These are phyloP conservation scores for Linnemannia zychae DNA, from an alignment of 192 early-diverging fungal genomes.

Conservation along the genomic window DNA sequence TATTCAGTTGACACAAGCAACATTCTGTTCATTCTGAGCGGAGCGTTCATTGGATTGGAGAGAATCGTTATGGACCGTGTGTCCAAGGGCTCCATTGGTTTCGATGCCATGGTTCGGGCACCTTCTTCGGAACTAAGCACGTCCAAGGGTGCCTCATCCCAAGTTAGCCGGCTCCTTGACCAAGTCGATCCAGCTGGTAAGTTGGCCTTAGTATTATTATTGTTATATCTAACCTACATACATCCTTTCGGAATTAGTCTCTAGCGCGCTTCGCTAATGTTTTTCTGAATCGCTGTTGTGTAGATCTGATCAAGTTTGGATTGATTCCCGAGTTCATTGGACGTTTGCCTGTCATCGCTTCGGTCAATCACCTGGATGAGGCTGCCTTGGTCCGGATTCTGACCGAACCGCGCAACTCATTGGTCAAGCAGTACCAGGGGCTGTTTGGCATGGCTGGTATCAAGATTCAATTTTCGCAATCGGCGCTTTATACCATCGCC, in stretches of 20 bases:
- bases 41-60: conserved; percentile 91
- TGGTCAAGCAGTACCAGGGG: conserved; percentile 85
- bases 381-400: conserved; percentile 82
- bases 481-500: conserved; percentile 80
- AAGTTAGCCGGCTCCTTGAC: conserved; percentile 41
- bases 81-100: conserved; percentile 86
- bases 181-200: conserved; percentile 51
- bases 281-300: neutral
- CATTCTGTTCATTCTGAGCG: conserved; percentile 91
- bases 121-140: conserved; percentile 39
- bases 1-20: conserved; percentile 91
- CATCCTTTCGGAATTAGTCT: neutral
- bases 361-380: conserved; percentile 74
- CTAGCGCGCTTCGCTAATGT: neutral
- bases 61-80: conserved; percentile 83
- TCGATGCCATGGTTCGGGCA: conserved; percentile 71
- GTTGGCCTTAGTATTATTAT: neutral
- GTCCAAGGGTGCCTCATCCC: conserved; percentile 28
- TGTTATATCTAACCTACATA: neutral
- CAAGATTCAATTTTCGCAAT: conserved; percentile 77
- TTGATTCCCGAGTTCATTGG: conserved; percentile 93
- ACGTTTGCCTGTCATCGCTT: conserved; percentile 87
- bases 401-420: conserved; percentile 85
- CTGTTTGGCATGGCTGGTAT: conserved; percentile 77
- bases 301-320: conserved; percentile 88